Evolutionary conservation across 163 green algal genomes (phyloP).

Genomic region (Trebouxia gelatinosa): DNA sequence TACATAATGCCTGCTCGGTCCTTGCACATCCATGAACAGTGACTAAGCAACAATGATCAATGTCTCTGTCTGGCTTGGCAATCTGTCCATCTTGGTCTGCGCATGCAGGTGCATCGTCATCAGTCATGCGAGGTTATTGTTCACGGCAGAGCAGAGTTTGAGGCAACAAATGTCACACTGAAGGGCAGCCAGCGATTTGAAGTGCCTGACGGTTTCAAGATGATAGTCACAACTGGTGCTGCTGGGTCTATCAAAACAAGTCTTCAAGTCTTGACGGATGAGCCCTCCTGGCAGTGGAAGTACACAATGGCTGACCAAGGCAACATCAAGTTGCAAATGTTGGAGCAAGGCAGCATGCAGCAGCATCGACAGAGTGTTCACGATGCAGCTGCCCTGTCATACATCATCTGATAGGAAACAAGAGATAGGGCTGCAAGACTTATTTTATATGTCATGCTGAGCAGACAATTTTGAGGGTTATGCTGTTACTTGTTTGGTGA

Average conservation of each 20-base stretch:
- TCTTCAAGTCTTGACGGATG: neutral
- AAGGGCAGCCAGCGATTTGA: slow-evolving; percentile 62
- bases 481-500: too few species aligned
- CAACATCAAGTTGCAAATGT: slow-evolving; percentile 34
- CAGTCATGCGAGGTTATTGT: slow-evolving; percentile 82
- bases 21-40: too few species aligned
- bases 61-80: too few species aligned
- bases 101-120: slow-evolving; percentile 58
- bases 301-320: slow-evolving; percentile 42
- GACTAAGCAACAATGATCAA: too few species aligned
- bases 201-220: slow-evolving; percentile 64
- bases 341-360: neutral
- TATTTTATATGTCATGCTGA: too few species aligned
- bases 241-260: slow-evolving; percentile 9
- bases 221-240: slow-evolving; percentile 48
- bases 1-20: too few species aligned
- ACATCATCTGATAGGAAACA: slow-evolving; percentile 12
- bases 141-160: slow-evolving; percentile 87
- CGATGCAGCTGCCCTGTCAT: slow-evolving; percentile 4
- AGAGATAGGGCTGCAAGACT: too few species aligned
- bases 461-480: too few species aligned
- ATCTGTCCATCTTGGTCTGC: too few species aligned
- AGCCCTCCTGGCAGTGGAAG: slow-evolving; percentile 54
- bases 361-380: neutral
- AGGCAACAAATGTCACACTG: slow-evolving; percentile 78